Conservation (phyloP, 1,139 yeast species). For the Candida sp. region DNA sequence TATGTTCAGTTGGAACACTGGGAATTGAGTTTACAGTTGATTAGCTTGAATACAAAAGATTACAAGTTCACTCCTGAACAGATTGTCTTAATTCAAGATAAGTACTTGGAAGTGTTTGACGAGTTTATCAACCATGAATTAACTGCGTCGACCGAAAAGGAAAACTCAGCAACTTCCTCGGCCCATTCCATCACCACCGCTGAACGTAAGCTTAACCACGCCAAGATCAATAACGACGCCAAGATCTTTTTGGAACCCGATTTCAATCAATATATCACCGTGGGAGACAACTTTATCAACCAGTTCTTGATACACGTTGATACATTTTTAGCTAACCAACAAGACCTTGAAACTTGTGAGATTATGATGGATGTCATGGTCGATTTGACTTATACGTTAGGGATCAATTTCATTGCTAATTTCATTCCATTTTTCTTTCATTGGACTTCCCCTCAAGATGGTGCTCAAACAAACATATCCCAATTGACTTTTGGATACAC, state of each 20-base stretch:
- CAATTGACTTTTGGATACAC: conserved; percentile 37
- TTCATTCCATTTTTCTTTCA: conserved; percentile 46
- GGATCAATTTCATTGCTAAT: conserved; percentile 45
- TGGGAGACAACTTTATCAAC: conserved; percentile 32
- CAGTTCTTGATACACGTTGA: conserved; percentile 32
- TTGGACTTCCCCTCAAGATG: conserved; percentile 32
- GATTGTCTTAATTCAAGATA: conserved; percentile 27
- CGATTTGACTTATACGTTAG: conserved; percentile 31
- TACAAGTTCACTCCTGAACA: conserved; percentile 25
- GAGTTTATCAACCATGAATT: conserved; percentile 34
- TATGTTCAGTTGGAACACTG: conserved; percentile 42
- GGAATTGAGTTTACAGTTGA: conserved; percentile 35
- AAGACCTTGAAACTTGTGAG: background rate
- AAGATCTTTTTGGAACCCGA: conserved; percentile 32
- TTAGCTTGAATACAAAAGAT: conserved; percentile 1
- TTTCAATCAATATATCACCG: conserved; percentile 33
- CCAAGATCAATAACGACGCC: conserved; percentile 12
- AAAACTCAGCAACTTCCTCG: background rate
- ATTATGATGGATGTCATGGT: conserved; percentile 2
- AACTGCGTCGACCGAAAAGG: conserved; percentile 5
- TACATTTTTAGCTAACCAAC: conserved; percentile 21
- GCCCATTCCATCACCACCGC: conserved; percentile 4
- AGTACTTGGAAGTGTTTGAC: conserved; percentile 31
- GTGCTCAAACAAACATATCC: conserved; percentile 11
- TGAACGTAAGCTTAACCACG: conserved; percentile 6